Evolutionary conservation across 495 filamentous ascomycete genomes (phyloP), one percentile per base, ranked within the genome.

Genomic region (Daldinia decipiens): DNA sequence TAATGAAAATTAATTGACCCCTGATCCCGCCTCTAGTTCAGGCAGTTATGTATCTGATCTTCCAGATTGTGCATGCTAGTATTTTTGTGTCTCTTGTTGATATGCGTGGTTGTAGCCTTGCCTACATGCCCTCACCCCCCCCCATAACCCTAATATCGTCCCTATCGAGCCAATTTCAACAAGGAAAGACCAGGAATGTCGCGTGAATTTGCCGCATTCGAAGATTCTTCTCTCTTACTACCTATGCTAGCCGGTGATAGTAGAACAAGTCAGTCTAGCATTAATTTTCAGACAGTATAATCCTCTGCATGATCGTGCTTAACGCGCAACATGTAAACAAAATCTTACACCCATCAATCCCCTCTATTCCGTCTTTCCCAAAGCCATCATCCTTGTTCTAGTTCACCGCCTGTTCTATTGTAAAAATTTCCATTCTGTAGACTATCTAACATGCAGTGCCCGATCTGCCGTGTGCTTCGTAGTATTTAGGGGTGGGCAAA

Each of bases 1-100:
- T 74, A 77, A 77, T 76, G 73, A 77, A 70, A 75, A 70, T 75
- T 75, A 76, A 77, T 77, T 74, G 75, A 77, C 67, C 67, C 60
- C 63, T 57, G 65, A 66, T 77, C 71, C 75, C 62, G 56, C 57
- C 50, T 53, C 6, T 53, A 53, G 50, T 31, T 53, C n/a, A 31
- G 40, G 38, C 50, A 34, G 12, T 59, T 29, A 54, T 36, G 39
- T 43, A 17, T 53, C 21, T 34, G 26, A 2, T 58, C 13, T 26
- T 34, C 5, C 7, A 32, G 11, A 47, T 47, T 24, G 8, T 47
- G 17, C 17, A 47, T 47, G 19, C 8, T 24, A 12, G 19, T 47
- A 24, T 24, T 12, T 21, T 47, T 24, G 4, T 21, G 19, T 47
- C 1, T 39, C 34, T 53, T 45, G 21, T 43, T 59, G 4, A 3